These are phyloP conservation scores for Bretschneidera sinensis DNA, from an alignment of 345 rosid genomes.

Conservation along the genomic window DNA sequence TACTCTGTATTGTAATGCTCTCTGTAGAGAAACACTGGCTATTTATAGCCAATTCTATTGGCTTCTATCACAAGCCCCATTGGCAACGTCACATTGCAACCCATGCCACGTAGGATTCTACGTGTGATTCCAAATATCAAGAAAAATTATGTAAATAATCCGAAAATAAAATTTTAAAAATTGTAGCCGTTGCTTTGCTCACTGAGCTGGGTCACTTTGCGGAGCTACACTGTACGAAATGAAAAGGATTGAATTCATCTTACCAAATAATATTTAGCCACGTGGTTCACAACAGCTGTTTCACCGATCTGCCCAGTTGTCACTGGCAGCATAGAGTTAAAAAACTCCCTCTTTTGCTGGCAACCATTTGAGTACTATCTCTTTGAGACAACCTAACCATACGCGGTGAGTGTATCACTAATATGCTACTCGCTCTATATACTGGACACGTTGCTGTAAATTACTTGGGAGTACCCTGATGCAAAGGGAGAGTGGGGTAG, in stretches of 20 bases:
- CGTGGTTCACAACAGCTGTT: slow-evolving; percentile 31
- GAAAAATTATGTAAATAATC: slow-evolving; percentile 6
- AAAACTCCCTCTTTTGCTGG: slow-evolving; percentile 19
- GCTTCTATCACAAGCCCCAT: slow-evolving; percentile 25
- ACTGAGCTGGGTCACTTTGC: slow-evolving; percentile 25
- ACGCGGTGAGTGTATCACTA: neutral
- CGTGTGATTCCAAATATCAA: slow-evolving; percentile 16
- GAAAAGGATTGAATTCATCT: neutral
- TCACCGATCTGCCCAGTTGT: slow-evolving; percentile 38
- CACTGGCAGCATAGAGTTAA: slow-evolving; percentile 25
- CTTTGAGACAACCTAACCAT: neutral
- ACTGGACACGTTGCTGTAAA: neutral
- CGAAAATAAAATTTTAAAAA: slow-evolving; percentile 18
- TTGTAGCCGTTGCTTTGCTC: slow-evolving; percentile 41
- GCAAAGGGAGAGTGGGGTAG: neutral
- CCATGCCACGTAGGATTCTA: slow-evolving; percentile 42
- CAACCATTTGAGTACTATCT: slow-evolving; percentile 10
- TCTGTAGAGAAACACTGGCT: neutral
- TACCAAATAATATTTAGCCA: neutral
- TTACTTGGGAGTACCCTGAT: neutral
- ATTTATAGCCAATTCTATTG: slow-evolving; percentile 39
- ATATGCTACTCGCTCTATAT: neutral
- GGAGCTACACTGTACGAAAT: slow-evolving; percentile 16
- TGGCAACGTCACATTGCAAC: slow-evolving; percentile 14
- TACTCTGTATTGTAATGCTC: neutral